Conservation (phyloP, 805 yeast genomes). For the Candida orba region DNA sequence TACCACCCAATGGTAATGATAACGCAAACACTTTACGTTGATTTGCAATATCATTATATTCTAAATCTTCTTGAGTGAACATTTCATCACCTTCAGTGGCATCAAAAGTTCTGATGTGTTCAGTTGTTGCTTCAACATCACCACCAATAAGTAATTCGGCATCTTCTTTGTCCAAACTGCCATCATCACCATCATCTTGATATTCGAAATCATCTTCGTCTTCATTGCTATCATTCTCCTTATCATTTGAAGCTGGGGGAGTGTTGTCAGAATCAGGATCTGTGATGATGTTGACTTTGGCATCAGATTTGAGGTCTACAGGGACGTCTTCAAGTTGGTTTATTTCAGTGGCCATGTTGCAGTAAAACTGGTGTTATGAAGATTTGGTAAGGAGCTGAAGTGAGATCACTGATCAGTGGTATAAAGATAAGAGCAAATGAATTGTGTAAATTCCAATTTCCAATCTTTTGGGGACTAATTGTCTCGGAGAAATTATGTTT, state of each 20-base stretch:
- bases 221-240: neutral
- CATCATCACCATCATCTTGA: neutral
- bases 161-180: neutral
- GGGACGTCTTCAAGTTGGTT: neutral
- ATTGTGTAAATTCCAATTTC: too few relatives aligned
- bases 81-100: conserved; percentile 2
- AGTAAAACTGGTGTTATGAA: too few relatives aligned
- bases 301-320: neutral
- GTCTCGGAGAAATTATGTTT: too few relatives aligned
- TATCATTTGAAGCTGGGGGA: neutral
- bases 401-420: too few relatives aligned
- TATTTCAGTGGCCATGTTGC: too few relatives aligned
- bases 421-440: too few relatives aligned
- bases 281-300: neutral
- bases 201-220: neutral
- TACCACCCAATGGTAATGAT: conserved; percentile 33
- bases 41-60: conserved; percentile 12
- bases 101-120: too few relatives aligned
- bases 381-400: too few relatives aligned
- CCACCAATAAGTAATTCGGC: conserved; percentile 39
- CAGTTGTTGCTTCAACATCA: too few relatives aligned
- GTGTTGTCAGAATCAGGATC: neutral
- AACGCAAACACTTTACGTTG: conserved; percentile 30
- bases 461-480: too few relatives aligned
- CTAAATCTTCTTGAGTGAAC: conserved; percentile 16